A percentile compares a stretch with the other conserved stretches of the same genome.
phyloP scores from a whole-genome alignment of 2,329 filamentous ascomycete genomes.

The Aspergillus clavatus region DNA sequence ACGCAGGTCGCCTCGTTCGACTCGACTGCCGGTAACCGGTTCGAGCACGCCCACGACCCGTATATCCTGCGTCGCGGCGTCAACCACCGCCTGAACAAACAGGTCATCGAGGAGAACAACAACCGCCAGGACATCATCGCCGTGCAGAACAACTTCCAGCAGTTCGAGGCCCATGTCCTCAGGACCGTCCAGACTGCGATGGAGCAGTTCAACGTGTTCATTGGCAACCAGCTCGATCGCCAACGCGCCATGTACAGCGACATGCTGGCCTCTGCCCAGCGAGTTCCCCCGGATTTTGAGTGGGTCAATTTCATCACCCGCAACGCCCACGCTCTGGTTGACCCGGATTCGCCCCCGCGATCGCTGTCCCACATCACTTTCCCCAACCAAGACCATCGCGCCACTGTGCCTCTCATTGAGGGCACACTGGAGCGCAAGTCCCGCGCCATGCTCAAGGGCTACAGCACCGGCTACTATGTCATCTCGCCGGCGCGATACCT shows the following conservation, averaged over 20 bases:
- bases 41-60: slow-evolving; percentile 72
- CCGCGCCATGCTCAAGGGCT: slow-evolving; percentile 74
- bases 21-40: slow-evolving; percentile 61
- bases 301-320: slow-evolving; percentile 80
- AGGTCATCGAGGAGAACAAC: slow-evolving; percentile 93
- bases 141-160: slow-evolving; percentile 83
- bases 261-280: slow-evolving; percentile 71
- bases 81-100: slow-evolving; percentile 77
- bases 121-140: slow-evolving; percentile 85
- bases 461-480: slow-evolving; percentile 80
- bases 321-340: slow-evolving; percentile 67
- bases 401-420: slow-evolving; percentile 79
- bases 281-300: slow-evolving; percentile 79
- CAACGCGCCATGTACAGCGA: slow-evolving; percentile 76
- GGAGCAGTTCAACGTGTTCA: slow-evolving; percentile 75
- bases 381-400: slow-evolving; percentile 78
- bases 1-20: slow-evolving; percentile 79
- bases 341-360: slow-evolving; percentile 69
- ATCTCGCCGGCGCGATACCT: slow-evolving; percentile 82
- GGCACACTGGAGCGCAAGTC: slow-evolving; percentile 87
- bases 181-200: slow-evolving; percentile 77
- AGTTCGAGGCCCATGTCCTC: slow-evolving; percentile 83
- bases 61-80: slow-evolving; percentile 82
- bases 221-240: slow-evolving; percentile 75
- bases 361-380: slow-evolving; percentile 71